Base-by-base conservation (phyloP, 2,329 filamentous ascomycete genomes). In the Pestalotiopsis sp. region DNA sequence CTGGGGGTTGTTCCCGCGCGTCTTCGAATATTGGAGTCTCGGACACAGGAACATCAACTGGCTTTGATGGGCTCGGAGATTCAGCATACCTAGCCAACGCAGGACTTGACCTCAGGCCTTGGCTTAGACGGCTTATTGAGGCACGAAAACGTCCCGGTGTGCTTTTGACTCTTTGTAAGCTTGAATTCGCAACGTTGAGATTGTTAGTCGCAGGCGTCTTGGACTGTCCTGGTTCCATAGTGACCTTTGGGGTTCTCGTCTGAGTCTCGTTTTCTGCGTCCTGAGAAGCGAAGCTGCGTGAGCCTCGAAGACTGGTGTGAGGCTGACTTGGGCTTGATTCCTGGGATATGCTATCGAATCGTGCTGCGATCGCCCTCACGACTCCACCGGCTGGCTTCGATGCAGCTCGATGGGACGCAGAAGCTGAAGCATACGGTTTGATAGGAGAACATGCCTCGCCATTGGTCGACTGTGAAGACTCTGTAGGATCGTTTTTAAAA, bases 281-380 rank as follows among this genome's bases (percentile, higher is more conserved):
- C 14, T 69, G 71, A 3, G 77, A 75, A 3, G 74, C 9, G 39
- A 75, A 60, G 13, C 69, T 70, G 12, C 70, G 72, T 11, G 74
- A 69, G 41, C 73, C 74, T 64, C 52, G 69, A 6, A 67, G 67
- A 70, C 63, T 67, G 12, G 41, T 67, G 12, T 61, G 64, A 3
- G 63, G 38, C 36, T 25, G 71, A 49, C 25, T 72, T 68, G 31
- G 71, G 67, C 71, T 72, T 0, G 76, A 74, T 36, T 74, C 70
- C 63, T 72, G 77, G 13, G 72, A 72, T 5, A 76, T 77, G 55
- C 72, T 81, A 70, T 88, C 84, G 74, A 87, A 87, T 73, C 83
- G 80, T 45, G 86, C 86, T 3, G 86, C 82, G 79, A 88, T 86
- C 2, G 84, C 84, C 71, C 78, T 85, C 13, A 87, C 85, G 3